Evolutionary conservation across 1,139 yeast species (phyloP).

Genomic region (Candida tropicalis): DNA sequence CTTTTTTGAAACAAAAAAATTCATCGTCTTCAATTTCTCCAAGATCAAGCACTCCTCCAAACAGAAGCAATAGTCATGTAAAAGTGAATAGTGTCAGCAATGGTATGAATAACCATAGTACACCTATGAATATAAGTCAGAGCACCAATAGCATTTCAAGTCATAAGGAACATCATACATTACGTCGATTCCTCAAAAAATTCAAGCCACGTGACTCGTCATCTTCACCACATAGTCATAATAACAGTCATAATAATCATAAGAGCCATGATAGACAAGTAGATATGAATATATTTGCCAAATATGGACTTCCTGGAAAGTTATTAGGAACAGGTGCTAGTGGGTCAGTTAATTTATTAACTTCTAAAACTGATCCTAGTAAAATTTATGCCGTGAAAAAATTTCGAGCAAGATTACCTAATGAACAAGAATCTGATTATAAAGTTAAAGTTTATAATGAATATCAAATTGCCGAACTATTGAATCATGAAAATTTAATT

Average conservation of each 20-base stretch:
- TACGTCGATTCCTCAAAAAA: constrained; percentile 42
- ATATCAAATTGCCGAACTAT: constrained; percentile 61
- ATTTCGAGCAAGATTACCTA: constrained; percentile 55
- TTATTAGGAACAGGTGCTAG: constrained; percentile 76
- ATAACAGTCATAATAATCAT: constrained; percentile 6
- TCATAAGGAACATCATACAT: constrained; percentile 29
- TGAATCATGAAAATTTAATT: constrained; percentile 64
- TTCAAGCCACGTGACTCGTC: constrained; percentile 27
- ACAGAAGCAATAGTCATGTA: neutral
- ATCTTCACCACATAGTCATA: constrained; percentile 1
- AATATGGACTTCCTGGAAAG: constrained; percentile 62
- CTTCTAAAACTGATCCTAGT: constrained; percentile 45
- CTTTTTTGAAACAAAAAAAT: constrained; percentile 14
- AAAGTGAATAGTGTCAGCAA: neutral
- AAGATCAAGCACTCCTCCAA: constrained; percentile 8
- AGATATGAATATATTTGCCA: constrained; percentile 31
- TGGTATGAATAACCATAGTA: neutral
- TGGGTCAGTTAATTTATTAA: constrained; percentile 68
- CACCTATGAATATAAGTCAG: constrained; percentile 7
- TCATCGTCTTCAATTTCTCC: constrained; percentile 15
- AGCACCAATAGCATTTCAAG: constrained; percentile 8
- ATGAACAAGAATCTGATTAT: constrained; percentile 59
- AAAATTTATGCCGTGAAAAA: constrained; percentile 69
- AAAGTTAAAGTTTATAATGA: constrained; percentile 66
- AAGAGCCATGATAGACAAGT: constrained; percentile 8